phyloP scores from a whole-genome alignment of 305 asterid genomes.

The Fraxinus xanthoxyloides region DNA sequence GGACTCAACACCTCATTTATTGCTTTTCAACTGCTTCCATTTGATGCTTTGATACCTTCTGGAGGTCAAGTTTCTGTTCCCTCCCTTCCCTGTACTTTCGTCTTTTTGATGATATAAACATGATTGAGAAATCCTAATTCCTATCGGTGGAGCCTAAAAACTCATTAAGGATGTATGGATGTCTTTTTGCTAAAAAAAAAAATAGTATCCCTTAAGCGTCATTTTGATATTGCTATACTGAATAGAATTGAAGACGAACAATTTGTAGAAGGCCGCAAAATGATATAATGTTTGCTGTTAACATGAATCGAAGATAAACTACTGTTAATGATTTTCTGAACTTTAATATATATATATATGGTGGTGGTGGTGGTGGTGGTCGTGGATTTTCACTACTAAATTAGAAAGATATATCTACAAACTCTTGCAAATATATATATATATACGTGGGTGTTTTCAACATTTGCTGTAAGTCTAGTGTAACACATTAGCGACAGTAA shows the following conservation, averaged over 20 bases:
- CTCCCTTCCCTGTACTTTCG: too few relatives aligned
- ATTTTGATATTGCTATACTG: background rate
- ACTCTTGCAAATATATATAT: conserved; percentile 20
- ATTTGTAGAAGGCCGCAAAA: background rate
- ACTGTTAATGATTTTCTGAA: background rate
- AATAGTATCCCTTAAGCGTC: background rate
- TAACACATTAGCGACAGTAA: background rate
- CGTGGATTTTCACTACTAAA: background rate
- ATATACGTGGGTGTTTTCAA: conserved; percentile 17
- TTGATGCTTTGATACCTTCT: too few relatives aligned
- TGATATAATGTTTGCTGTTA: background rate
- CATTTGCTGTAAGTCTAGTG: background rate
- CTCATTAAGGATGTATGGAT: too few relatives aligned
- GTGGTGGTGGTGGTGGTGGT: background rate
- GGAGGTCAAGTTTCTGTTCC: too few relatives aligned
- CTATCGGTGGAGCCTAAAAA: too few relatives aligned
- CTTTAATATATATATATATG: background rate
- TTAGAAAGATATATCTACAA: conserved; percentile 24
- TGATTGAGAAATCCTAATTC: too few relatives aligned
- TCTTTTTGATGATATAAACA: too few relatives aligned
- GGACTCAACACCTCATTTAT: too few relatives aligned
- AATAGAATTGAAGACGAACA: background rate
- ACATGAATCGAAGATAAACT: background rate
- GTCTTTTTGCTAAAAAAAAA: too few relatives aligned
- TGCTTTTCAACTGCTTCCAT: too few relatives aligned